Evolutionary conservation across 208 protist genomes (phyloP).

Genomic region (Trypanosoma avium): DNA sequence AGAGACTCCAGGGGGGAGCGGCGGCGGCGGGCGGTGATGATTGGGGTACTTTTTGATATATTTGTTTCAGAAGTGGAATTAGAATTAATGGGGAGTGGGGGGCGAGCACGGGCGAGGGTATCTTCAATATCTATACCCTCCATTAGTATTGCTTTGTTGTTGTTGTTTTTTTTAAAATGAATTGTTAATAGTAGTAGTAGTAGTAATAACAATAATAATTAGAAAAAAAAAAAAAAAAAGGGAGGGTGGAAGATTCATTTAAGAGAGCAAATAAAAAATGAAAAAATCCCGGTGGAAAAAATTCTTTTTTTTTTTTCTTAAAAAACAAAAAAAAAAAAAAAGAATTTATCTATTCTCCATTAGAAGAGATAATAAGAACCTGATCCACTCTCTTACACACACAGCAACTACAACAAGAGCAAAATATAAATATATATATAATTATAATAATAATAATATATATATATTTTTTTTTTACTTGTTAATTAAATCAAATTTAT

Average conservation of each 20-base stretch:
- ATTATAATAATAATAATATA: not conserved
- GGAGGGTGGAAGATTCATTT: not conserved
- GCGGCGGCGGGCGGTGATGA: conserved; percentile 24
- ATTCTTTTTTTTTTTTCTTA: not conserved
- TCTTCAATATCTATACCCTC: conserved; percentile 21
- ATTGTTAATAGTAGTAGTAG: too few species aligned
- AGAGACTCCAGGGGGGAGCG: not conserved
- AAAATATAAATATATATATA: not conserved
- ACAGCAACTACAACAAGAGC: not conserved
- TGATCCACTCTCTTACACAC: too few species aligned
- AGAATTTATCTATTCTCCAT: not conserved
- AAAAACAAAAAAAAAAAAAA: not conserved
- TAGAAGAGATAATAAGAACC: not conserved
- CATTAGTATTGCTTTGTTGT: not conserved
- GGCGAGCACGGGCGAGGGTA: too few species aligned
- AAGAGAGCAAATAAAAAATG: not conserved
- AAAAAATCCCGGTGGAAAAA: not conserved
- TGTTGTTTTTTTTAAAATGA: too few species aligned
- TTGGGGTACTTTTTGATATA: not conserved
- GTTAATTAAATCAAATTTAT: not conserved
- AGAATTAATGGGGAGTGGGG: too few species aligned
- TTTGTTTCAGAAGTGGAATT: not conserved
- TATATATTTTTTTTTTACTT: not conserved
- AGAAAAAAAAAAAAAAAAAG: conserved; percentile 1
- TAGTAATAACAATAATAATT: not conserved